A percentile compares a stretch with the other conserved stretches of the same genome.
Conservation (phyloP, 2,329 filamentous ascomycete species). For the Monilinia fructicola region DNA sequence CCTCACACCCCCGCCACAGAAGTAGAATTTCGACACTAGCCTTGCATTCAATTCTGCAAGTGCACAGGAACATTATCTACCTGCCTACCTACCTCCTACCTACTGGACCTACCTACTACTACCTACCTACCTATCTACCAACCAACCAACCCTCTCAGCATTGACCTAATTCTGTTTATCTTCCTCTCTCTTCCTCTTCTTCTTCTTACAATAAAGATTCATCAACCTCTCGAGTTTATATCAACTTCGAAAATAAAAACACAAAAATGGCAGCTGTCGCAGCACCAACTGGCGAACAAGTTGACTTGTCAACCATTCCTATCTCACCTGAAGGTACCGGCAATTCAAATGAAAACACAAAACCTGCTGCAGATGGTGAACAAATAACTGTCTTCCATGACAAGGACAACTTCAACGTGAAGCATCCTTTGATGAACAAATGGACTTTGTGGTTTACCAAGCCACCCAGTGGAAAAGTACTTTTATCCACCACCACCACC, state of each 20-base stretch:
- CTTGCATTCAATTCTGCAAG: constrained; percentile 19
- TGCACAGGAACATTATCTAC: constrained; percentile 7
- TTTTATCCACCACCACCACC: constrained; percentile 13
- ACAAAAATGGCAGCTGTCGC: constrained; percentile 37
- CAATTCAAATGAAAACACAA: constrained; percentile 47
- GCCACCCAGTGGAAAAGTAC: constrained; percentile 90
- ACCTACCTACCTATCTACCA: too few species aligned
- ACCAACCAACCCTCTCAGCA: constrained; percentile 6
- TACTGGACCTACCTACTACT: too few species aligned
- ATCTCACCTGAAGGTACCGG: constrained; percentile 64
- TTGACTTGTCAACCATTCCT: constrained; percentile 67
- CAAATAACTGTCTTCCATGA: constrained; percentile 95
- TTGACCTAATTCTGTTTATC: constrained; percentile 10
- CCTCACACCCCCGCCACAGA: constrained; percentile 17
- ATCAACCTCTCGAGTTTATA: constrained; percentile 10
- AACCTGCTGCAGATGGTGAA: constrained; percentile 53
- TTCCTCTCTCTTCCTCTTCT: not conserved
- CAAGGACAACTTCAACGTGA: constrained; percentile 98
- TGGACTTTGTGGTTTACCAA: constrained; percentile 99
- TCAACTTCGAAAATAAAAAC: not conserved
- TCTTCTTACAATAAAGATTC: constrained; percentile 1
- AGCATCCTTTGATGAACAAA: constrained; percentile 94
- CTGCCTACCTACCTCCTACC: too few species aligned
- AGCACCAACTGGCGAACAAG: constrained; percentile 45
- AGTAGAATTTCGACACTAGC: constrained; percentile 23